phyloP scores from a whole-genome alignment of 352 stramenopile genomes.

The Phytopythium chamaehyphon region DNA sequence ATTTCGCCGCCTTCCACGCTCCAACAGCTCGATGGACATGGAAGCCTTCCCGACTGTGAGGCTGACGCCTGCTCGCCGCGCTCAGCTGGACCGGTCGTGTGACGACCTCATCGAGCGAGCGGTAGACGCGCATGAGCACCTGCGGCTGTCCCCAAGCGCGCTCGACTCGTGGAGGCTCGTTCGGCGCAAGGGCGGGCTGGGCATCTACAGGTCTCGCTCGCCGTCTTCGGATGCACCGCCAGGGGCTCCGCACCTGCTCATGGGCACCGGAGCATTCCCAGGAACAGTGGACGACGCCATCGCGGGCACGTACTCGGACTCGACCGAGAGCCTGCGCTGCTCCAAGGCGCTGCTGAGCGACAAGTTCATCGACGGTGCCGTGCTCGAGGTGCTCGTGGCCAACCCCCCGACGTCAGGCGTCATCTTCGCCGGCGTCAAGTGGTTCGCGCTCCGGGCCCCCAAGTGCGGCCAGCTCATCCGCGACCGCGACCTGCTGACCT shows the following conservation, averaged over 20 bases:
- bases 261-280: constrained; percentile 54
- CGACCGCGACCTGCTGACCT: constrained; percentile 50
- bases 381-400: constrained; percentile 56
- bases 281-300: constrained; percentile 58
- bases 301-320: constrained; percentile 39
- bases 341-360: constrained; percentile 38
- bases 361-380: constrained; percentile 44
- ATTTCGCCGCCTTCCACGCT: too few relatives aligned
- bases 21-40: constrained; percentile 1
- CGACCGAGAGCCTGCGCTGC: constrained; percentile 51
- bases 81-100: constrained; percentile 36
- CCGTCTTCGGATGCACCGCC: constrained; percentile 1
- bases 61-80: constrained; percentile 27
- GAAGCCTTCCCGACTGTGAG: constrained; percentile 29
- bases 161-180: constrained; percentile 52
- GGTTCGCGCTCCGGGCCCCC: constrained; percentile 49
- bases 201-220: constrained; percentile 45
- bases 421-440: constrained; percentile 64
- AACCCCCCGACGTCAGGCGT: constrained; percentile 36
- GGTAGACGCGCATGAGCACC: constrained; percentile 42
- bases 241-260: constrained; percentile 3
- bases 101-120: constrained; percentile 57
- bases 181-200: constrained; percentile 45
- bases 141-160: constrained; percentile 24
- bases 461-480: constrained; percentile 28